A percentile compares a stretch with the other conserved stretches of the same genome.
Conservation (phyloP, 441 rosid genomes). For the Pelargonium myrrhifolium region DNA sequence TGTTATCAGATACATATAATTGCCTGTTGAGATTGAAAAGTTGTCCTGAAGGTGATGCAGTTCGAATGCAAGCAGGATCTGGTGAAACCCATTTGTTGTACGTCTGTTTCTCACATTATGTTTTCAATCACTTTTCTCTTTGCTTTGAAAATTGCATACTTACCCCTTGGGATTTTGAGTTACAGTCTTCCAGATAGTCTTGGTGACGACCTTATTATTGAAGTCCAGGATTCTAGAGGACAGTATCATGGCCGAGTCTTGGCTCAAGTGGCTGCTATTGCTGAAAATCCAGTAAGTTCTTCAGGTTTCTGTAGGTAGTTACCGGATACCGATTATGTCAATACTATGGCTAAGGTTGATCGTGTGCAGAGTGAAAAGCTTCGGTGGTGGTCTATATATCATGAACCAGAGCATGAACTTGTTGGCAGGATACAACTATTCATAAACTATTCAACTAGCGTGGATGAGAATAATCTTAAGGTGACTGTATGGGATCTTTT, state of each 20-base stretch:
- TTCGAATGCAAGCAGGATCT: slow-evolving; percentile 87
- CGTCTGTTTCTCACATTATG: slow-evolving; percentile 22
- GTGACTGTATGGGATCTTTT: slow-evolving; percentile 29
- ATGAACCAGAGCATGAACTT: slow-evolving; percentile 89
- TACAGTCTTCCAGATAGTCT: slow-evolving; percentile 91
- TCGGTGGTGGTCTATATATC: slow-evolving; percentile 92
- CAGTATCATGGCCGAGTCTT: slow-evolving; percentile 81
- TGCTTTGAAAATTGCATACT: slow-evolving; percentile 24
- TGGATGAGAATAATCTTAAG: slow-evolving; percentile 68
- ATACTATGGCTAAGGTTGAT: slow-evolving; percentile 26
- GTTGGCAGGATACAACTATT: slow-evolving; percentile 85
- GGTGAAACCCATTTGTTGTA: slow-evolving; percentile 94
- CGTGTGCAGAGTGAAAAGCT: slow-evolving; percentile 73
- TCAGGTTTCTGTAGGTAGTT: slow-evolving; percentile 10
- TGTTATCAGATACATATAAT: slow-evolving; percentile 59
- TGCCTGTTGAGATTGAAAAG: slow-evolving; percentile 76
- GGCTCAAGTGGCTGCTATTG: slow-evolving; percentile 77
- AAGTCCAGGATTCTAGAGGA: slow-evolving; percentile 80
- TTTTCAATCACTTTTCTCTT: slow-evolving; percentile 9
- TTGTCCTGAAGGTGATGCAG: slow-evolving; percentile 64
- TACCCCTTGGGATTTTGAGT: slow-evolving; percentile 5
- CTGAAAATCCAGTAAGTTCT: slow-evolving; percentile 63
- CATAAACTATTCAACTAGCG: slow-evolving; percentile 70
- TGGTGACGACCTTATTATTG: slow-evolving; percentile 89
- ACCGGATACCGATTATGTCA: slow-evolving; percentile 11